A percentile compares a stretch with the other conserved stretches of the same genome.
These are phyloP conservation scores for Ustilago shanxiensis DNA, from an alignment of 1,284 basidiomycete genomes.

Conservation along the genomic window DNA sequence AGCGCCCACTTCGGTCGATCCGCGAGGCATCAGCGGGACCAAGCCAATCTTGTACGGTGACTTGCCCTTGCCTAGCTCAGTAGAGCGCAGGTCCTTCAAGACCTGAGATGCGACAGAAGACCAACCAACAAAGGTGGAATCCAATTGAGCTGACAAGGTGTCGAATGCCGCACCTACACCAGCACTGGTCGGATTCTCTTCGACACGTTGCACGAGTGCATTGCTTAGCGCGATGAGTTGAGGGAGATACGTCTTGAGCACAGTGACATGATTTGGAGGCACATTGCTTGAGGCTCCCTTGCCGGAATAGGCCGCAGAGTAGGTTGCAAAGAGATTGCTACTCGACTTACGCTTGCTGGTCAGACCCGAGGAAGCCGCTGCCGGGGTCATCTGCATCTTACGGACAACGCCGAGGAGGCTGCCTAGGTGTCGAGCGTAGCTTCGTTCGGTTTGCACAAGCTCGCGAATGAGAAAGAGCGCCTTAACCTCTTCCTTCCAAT, in stretches of 20 bases:
- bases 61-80: conserved; percentile 59
- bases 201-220: conserved; percentile 60
- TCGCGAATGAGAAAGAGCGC: conserved; percentile 67
- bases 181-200: conserved; percentile 63
- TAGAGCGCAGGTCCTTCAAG: conserved; percentile 32
- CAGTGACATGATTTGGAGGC: conserved; percentile 50
- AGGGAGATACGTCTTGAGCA: conserved; percentile 61
- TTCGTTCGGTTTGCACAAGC: conserved; percentile 67
- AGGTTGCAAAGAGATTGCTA: conserved; percentile 38
- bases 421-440: conserved; percentile 64
- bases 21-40: conserved; percentile 47
- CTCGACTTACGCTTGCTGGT: conserved; percentile 39
- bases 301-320: conserved; percentile 25
- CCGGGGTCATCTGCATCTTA: conserved; percentile 28
- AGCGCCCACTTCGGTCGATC: conserved; percentile 36
- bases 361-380: conserved; percentile 15
- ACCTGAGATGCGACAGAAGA: conserved; percentile 41
- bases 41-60: conserved; percentile 54
- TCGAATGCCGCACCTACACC: conserved; percentile 65
- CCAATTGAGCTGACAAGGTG: conserved; percentile 53
- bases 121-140: conserved; percentile 66
- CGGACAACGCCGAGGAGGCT: conserved; percentile 58
- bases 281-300: conserved; percentile 13
- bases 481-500: conserved; percentile 68
- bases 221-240: conserved; percentile 67